Evolutionary conservation across 78 protist genomes (phyloP), one percentile per base, ranked within the genome.

Genomic region (Neovahlkampfia damariscottae): DNA sequence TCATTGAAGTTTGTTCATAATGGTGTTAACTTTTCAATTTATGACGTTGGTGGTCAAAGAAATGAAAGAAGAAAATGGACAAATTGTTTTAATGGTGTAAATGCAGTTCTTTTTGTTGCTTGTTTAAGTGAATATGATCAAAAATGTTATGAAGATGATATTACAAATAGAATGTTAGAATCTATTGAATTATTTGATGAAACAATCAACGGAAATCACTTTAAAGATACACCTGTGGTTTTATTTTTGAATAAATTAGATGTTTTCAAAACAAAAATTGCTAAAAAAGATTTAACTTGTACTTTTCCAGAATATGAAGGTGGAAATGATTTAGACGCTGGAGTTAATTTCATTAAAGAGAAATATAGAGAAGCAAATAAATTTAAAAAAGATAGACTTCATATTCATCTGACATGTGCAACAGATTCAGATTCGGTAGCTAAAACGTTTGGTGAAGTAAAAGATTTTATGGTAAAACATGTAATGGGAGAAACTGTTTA

Each of bases 191-290:
- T 94, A 27, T 92, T 92, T 76, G 91, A 87, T 59, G 92, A 89
- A 30, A 91, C 91, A 59, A 87, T 94, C 84, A 95, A 95, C 77
- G 58, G 77, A 27, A 82, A 77, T 58, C 93, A 95, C 96, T 95
- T 95, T 84, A 7, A 38, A 32, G 40, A 88, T 28, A 91, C 98
- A 1, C 72, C 92, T 31, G 86, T 95, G 84, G 90, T 95, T 28
- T 87, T 95, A 59, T 95, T 95, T 82, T 68, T 94, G 28, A 94
- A 94, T 91, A 94, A 94, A 83, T 73, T 41, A 27, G 98, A 91
- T 75, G 36, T 94, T 2, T 91, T 94, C 77, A 36, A 59, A 36
- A 84, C 82, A 68, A 90, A 90, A 82, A 80, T 93, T 70, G 19
- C 19, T 19, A 70, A 70, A 50, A 41, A 40, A 10, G 85, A 86